These are phyloP conservation scores for Inonotus obliquus DNA, from an alignment of 1,284 basidiomycete species.

Conservation along the genomic window DNA sequence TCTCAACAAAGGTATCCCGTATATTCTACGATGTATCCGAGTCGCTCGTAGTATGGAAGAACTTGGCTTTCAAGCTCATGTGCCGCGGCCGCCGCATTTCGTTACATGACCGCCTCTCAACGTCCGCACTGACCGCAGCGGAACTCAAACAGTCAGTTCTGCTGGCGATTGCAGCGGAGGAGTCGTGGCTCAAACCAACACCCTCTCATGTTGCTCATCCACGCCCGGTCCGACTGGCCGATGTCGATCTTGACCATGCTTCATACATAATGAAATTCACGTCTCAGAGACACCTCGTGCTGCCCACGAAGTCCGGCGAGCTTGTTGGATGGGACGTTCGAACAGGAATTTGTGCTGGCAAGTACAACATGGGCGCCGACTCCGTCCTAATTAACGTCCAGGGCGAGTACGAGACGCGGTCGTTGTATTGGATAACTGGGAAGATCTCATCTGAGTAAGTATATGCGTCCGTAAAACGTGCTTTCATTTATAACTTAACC, in stretches of 20 bases:
- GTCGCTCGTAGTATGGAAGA: constrained; percentile 12
- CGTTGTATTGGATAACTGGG: constrained; percentile 19
- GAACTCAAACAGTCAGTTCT: constrained; percentile 15
- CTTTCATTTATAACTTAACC: background rate
- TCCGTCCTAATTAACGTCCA: constrained; percentile 18
- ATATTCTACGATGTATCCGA: constrained; percentile 11
- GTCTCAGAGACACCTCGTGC: constrained; percentile 16
- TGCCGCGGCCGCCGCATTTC: constrained; percentile 15
- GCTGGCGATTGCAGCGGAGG: constrained; percentile 11
- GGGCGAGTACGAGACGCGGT: constrained; percentile 15
- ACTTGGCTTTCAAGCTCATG: constrained; percentile 16
- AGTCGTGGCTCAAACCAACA: constrained; percentile 9
- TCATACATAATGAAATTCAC: constrained; percentile 20
- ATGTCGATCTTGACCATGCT: constrained; percentile 17
- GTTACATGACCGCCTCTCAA: constrained; percentile 13
- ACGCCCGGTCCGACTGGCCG: constrained; percentile 5
- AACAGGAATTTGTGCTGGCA: constrained; percentile 3
- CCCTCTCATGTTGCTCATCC: constrained; percentile 5
- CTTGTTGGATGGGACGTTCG: constrained; percentile 17
- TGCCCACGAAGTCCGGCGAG: constrained; percentile 14
- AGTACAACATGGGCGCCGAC: constrained; percentile 13
- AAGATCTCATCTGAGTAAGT: constrained; percentile 16
- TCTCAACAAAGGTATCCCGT: constrained; percentile 8
- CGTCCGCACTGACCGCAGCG: constrained; percentile 5
- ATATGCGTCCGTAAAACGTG: background rate